These are phyloP conservation scores for Wallemia hederae DNA, from an alignment of 1,284 basidiomycete genomes.

Conservation along the genomic window DNA sequence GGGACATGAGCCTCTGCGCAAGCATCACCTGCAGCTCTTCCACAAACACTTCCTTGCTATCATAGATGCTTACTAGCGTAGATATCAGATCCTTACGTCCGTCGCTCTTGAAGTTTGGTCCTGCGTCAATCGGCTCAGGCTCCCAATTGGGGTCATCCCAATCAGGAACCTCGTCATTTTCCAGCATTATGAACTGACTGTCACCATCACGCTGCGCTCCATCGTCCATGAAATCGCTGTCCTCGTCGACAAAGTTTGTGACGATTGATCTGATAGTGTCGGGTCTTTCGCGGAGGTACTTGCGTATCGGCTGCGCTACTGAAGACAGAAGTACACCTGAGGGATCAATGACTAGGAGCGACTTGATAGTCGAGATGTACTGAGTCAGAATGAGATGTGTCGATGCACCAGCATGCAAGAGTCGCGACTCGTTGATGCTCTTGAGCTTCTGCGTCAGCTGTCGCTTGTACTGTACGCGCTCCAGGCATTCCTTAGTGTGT, in stretches of 20 bases:
- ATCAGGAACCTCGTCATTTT: slow-evolving; percentile 35
- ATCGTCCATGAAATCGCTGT: slow-evolving; percentile 26
- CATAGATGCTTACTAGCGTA: slow-evolving; percentile 81
- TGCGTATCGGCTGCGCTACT: slow-evolving; percentile 62
- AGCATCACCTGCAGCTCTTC: slow-evolving; percentile 71
- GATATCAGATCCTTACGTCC: slow-evolving; percentile 71
- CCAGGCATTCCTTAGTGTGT: slow-evolving; percentile 2
- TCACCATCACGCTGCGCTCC: slow-evolving; percentile 3
- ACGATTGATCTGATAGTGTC: slow-evolving; percentile 82
- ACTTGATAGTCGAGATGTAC: slow-evolving; percentile 85
- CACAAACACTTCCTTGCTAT: slow-evolving; percentile 74
- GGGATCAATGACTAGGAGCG: slow-evolving; percentile 65
- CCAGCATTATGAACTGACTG: slow-evolving; percentile 24
- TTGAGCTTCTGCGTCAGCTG: slow-evolving; percentile 2
- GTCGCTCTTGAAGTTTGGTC: slow-evolving; percentile 63
- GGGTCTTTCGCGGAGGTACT: slow-evolving; percentile 52
- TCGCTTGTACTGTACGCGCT: slow-evolving; percentile 1
- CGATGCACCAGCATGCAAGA: slow-evolving; percentile 84
- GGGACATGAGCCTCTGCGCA: slow-evolving; percentile 46
- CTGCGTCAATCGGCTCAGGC: slow-evolving; percentile 76
- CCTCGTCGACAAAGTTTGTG: slow-evolving; percentile 58
- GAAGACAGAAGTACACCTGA: slow-evolving; percentile 71
- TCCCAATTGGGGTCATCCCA: slow-evolving; percentile 70
- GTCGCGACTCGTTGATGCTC: slow-evolving; percentile 33
- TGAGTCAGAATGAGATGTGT: slow-evolving; percentile 69